Evolutionary conservation across 495 filamentous ascomycete species (phyloP).

Genomic region (Aspergillus olivimuriae): DNA sequence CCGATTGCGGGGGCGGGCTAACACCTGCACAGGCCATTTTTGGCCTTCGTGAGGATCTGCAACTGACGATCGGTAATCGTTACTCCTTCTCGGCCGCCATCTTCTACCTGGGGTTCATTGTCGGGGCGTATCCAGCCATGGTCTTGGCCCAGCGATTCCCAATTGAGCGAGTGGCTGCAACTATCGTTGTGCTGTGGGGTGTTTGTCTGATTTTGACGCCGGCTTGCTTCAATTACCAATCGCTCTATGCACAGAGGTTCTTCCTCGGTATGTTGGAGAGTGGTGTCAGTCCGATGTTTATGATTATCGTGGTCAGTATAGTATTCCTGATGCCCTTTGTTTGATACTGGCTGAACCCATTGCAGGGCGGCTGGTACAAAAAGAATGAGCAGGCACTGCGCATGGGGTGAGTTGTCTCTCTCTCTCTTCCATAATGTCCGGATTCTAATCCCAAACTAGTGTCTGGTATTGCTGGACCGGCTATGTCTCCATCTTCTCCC

Average conservation of each 20-base stretch:
- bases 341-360: not conserved
- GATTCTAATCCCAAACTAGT: conserved; percentile 3
- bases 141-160: conserved; percentile 37
- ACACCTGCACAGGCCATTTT: conserved; percentile 29
- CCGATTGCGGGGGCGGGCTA: not conserved
- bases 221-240: conserved; percentile 27
- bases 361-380: conserved; percentile 33
- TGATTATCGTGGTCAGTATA: conserved; percentile 33
- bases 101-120: conserved; percentile 44
- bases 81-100: conserved; percentile 35
- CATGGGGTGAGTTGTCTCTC: conserved; percentile 25
- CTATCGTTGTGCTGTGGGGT: conserved; percentile 29
- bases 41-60: conserved; percentile 30
- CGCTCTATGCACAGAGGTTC: conserved; percentile 38
- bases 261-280: conserved; percentile 42
- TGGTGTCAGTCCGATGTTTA: conserved; percentile 28
- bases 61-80: conserved; percentile 28
- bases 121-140: conserved; percentile 39
- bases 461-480: conserved; percentile 24
- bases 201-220: conserved; percentile 31
- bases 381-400: conserved; percentile 41
- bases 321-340: not conserved
- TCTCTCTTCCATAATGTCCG: not conserved
- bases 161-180: conserved; percentile 37
- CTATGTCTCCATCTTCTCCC: conserved; percentile 20